Base-by-base conservation (phyloP, 164 flowering plant species). In the Piper longum region DNA sequence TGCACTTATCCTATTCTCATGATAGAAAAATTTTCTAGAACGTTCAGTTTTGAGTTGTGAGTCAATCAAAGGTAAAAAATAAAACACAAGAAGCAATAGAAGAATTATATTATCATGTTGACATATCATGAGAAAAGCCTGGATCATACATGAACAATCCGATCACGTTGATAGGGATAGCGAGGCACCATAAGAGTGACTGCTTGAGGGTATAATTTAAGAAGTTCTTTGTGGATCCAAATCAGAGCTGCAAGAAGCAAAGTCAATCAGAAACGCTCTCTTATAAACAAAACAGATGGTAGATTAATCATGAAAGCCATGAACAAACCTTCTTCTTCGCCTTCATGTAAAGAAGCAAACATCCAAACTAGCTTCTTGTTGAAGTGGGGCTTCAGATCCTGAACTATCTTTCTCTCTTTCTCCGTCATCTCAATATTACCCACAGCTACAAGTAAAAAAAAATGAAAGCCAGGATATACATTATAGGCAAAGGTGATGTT, bases 301-400 rank as follows among this genome's bases (percentile, higher is more conserved):
- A 17, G 19, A 56, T 56, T 17, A 56, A 56, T 9, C 16, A n/a
- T 17, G 59, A n/a, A 56, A 19, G 59, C 8, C 8, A 56, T 16
- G 14, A 5, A 54, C 58, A 58, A 12, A 88, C 99, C 88, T 84
- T 82, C 76, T 67, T 85, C 96, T 85, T 93, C 99, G 62, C 93
- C 99, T 72, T 70, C 80, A 68, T 93, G 99, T 62, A 88, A 74
- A 45, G 97, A 93, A 60, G 97, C 70, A 77, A 92, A 90, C 92
- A 93, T 83, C 99, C 97, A 93, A 62, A 87, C 85, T 60, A 60
- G 79, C 76, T 88, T 84, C 62, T 75, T 39, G 12, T 66, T 62
- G 67, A 93, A 75, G 68, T 81, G 84, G 57, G 51, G 63, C 69
- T 73, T 75, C 66, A 93, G 73, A 54, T 80, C 85, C 71, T 77